These are phyloP conservation scores for Cornus florida DNA, from an alignment of 148 eudicot genomes.

Conservation along the genomic window DNA sequence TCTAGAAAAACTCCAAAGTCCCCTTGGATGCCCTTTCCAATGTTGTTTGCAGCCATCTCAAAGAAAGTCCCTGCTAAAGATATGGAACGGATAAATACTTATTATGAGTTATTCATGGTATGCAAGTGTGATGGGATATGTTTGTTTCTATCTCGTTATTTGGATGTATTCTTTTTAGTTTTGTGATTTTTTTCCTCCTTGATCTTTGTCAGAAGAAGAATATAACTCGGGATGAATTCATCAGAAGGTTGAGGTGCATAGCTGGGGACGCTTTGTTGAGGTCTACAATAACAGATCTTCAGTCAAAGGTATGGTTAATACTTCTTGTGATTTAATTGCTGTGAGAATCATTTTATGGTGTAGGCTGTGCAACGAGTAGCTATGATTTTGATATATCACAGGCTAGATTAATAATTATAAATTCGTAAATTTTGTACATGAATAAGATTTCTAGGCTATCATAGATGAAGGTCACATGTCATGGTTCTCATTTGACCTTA, in stretches of 20 bases:
- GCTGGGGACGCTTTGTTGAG: conserved; percentile 41
- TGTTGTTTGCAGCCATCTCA: conserved; percentile 54
- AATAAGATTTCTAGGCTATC: no score
- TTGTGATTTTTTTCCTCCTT: not conserved
- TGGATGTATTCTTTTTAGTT: not conserved
- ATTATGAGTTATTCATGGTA: conserved; percentile 57
- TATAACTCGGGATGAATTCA: conserved; percentile 31
- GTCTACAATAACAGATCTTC: conserved; percentile 35
- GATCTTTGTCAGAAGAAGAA: conserved; percentile 22
- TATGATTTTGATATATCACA: no score
- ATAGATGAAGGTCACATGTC: no score
- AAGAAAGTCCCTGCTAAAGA: conserved; percentile 36
- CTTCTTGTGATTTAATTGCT: no score
- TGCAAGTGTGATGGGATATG: not conserved
- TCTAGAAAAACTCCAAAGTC: conserved; percentile 41
- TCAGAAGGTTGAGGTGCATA: conserved; percentile 32
- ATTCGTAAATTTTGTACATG: no score
- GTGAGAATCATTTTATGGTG: no score
- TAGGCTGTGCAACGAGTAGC: no score
- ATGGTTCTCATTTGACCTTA: no score
- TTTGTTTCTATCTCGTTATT: not conserved
- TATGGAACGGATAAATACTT: conserved; percentile 40
- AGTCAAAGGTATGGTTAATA: conserved; percentile 20
- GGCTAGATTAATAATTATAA: no score
- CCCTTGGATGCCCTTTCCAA: conserved; percentile 76